Percentiles rank a stretch among this genome's conserved stretches.
These are phyloP conservation scores for Tilletia caries DNA, from an alignment of 1,284 basidiomycete genomes.

Conservation along the genomic window DNA sequence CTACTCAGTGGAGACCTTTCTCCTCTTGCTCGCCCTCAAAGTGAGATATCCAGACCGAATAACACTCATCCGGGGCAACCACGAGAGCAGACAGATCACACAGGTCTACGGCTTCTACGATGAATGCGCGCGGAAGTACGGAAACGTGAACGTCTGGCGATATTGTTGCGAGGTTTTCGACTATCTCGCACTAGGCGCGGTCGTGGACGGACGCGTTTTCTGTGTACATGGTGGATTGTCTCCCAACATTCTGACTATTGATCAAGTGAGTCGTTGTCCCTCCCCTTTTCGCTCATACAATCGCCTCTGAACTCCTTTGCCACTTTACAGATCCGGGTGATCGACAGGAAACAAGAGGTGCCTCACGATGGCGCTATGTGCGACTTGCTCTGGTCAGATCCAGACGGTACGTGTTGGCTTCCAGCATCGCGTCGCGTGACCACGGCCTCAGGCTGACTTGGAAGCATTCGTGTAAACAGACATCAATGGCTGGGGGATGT, in stretches of 20 bases:
- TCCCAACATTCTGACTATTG: conserved; percentile 42
- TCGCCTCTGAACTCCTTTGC: neutral
- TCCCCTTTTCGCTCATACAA: neutral
- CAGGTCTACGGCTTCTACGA: conserved; percentile 99
- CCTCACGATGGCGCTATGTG: conserved; percentile 99
- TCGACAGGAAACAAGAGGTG: conserved; percentile 96
- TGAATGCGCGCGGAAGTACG: conserved; percentile 95
- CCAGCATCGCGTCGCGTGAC: too few relatives aligned
- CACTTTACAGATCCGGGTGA: conserved; percentile 73
- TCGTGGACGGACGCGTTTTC: conserved; percentile 90
- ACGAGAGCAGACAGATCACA: conserved; percentile 91
- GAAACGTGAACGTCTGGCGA: conserved; percentile 89
- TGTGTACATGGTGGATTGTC: conserved; percentile 90
- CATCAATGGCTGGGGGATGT: conserved; percentile 69
- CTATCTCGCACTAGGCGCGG: conserved; percentile 86
- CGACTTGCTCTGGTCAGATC: conserved; percentile 96
- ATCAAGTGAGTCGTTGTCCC: conserved; percentile 24
- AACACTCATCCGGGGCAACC: conserved; percentile 94
- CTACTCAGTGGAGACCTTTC: conserved; percentile 95
- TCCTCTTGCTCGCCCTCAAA: conserved; percentile 89
- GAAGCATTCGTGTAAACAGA: conserved; percentile 25
- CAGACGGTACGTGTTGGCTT: conserved; percentile 67
- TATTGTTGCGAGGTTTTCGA: conserved; percentile 99
- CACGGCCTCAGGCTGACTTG: too few relatives aligned
- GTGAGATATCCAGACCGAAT: conserved; percentile 97